phyloP scores from a whole-genome alignment of 352 stramenopile species.

The Thraustochytrium sp. region DNA sequence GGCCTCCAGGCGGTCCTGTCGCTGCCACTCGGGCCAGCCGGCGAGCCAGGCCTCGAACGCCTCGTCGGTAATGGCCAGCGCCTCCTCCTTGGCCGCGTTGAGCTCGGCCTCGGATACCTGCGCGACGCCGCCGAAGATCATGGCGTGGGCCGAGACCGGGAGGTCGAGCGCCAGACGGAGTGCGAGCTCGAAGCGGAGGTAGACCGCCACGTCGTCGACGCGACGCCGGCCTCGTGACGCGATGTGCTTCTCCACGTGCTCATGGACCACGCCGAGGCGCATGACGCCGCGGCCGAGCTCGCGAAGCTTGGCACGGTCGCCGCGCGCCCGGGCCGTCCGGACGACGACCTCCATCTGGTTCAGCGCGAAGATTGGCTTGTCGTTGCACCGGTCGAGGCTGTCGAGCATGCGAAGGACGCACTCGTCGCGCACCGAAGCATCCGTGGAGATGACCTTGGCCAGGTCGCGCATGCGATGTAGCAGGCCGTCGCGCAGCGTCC shows the following conservation, averaged over 20 bases:
- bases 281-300: not conserved
- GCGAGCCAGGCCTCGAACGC: not conserved
- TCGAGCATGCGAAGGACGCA: conserved; percentile 9
- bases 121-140: not conserved
- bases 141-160: not conserved
- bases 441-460: not conserved
- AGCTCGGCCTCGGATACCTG: not conserved
- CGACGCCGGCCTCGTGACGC: not conserved
- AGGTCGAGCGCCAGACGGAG: not conserved
- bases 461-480: not conserved
- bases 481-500: not conserved
- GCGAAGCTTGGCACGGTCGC: conserved; percentile 1
- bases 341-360: conserved; percentile 33
- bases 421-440: not conserved
- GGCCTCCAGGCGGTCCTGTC: not conserved
- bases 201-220: conserved; percentile 4
- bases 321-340: not conserved
- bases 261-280: conserved; percentile 13
- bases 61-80: not conserved
- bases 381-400: not conserved
- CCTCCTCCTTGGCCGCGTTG: not conserved
- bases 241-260: not conserved
- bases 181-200: conserved; percentile 25
- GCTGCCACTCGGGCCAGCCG: conserved; percentile 9
- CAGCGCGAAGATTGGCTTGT: conserved; percentile 21